Percentiles rank a stretch among this genome's conserved stretches.
Conservation (phyloP, 139 green algal genomes). For the Chloropicon primus region DNA sequence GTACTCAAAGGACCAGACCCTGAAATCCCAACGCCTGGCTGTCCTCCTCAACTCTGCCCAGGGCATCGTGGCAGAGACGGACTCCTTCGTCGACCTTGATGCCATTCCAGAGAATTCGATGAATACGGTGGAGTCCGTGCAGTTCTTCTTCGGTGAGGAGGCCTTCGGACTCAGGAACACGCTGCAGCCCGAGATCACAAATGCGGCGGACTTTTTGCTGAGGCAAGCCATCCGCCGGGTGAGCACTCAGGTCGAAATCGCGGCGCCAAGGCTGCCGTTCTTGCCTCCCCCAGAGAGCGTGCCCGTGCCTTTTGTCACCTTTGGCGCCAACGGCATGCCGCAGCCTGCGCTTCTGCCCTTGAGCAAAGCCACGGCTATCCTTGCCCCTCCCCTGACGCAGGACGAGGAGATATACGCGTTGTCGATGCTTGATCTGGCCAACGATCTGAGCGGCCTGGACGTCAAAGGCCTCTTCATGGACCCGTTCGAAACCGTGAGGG, state of each 20-base stretch:
- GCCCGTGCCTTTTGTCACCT: constrained; percentile 8
- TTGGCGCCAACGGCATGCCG: not conserved
- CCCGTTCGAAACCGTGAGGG: not conserved
- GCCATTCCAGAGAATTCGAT: constrained; percentile 11
- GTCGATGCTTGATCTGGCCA: not conserved
- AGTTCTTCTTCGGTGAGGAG: not conserved
- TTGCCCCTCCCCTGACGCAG: constrained; percentile 9
- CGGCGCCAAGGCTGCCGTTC: not conserved
- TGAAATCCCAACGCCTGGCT: too few species aligned
- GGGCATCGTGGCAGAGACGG: constrained; percentile 18
- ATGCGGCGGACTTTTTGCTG: constrained; percentile 14
- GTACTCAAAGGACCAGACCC: constrained; percentile 9
- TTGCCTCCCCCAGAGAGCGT: constrained; percentile 13
- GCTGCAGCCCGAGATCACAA: not conserved
- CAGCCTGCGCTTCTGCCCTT: constrained; percentile 1
- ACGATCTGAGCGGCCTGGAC: not conserved
- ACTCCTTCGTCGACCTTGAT: constrained; percentile 20
- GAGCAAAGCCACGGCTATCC: not conserved
- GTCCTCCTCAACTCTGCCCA: constrained; percentile 51
- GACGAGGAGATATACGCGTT: constrained; percentile 19
- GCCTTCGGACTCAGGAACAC: not conserved
- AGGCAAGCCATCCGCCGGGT: constrained; percentile 3
- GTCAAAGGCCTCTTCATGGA: not conserved
- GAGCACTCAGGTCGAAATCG: not conserved
- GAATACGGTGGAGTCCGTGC: not conserved